phyloP scores from a whole-genome alignment of 176 grass and related monocot species.

The Poa annua region DNA sequence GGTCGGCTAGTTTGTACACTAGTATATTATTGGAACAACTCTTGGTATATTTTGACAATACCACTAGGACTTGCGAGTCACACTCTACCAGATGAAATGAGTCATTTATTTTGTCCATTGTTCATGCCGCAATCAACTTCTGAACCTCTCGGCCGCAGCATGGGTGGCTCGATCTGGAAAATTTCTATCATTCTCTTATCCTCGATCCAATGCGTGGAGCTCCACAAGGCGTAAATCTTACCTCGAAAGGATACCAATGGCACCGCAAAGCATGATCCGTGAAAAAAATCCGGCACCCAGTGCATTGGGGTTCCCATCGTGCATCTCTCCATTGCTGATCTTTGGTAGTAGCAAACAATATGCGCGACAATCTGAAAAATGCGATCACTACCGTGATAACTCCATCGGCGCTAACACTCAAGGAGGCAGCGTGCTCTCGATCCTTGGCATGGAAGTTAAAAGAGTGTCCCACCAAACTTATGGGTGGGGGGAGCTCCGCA shows the following conservation, averaged over 20 bases:
- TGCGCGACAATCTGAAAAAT: background rate
- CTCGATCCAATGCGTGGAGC: too few species aligned
- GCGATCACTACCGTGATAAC: background rate
- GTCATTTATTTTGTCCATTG: background rate
- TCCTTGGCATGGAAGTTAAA: background rate
- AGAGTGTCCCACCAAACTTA: background rate
- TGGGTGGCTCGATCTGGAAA: background rate
- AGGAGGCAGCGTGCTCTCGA: background rate
- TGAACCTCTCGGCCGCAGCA: background rate
- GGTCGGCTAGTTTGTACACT: conserved; percentile 18
- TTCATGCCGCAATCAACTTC: background rate
- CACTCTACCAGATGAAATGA: background rate
- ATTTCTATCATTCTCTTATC: background rate
- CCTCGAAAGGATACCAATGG: background rate
- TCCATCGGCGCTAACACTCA: background rate
- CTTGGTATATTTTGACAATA: background rate
- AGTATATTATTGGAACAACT: too few species aligned
- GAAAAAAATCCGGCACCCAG: too few species aligned
- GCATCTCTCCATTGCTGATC: background rate
- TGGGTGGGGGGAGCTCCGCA: background rate
- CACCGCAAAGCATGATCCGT: background rate
- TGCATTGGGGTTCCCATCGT: background rate
- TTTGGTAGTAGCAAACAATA: background rate
- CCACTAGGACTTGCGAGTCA: background rate
- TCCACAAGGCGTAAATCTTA: background rate